Evolutionary conservation across 208 protist genomes (phyloP).

Genomic region (Histomonas meleagridis): DNA sequence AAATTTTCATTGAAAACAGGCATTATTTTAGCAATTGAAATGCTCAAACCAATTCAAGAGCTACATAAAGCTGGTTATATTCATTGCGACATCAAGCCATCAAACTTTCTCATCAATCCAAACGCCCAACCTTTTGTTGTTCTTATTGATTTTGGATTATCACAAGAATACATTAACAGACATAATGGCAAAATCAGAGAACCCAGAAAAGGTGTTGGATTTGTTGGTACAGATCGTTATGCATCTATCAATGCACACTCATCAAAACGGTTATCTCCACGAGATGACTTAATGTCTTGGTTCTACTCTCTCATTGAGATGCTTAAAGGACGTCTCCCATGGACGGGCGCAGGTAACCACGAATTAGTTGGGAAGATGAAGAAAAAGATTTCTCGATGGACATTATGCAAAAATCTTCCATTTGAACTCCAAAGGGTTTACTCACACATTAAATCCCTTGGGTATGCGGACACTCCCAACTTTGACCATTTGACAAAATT

Average conservation of each 20-base stretch:
- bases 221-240: slow-evolving; percentile 7
- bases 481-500: neutral
- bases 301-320: neutral
- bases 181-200: too few species aligned
- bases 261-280: neutral
- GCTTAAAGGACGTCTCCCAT: neutral
- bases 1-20: neutral
- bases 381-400: too few species aligned
- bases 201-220: neutral
- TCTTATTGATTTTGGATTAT: slow-evolving; percentile 20
- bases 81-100: slow-evolving; percentile 9
- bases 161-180: neutral
- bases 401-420: neutral
- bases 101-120: neutral
- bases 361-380: neutral
- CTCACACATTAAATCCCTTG: neutral
- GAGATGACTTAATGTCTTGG: slow-evolving; percentile 9
- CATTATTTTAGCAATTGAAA: neutral
- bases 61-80: neutral
- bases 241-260: neutral
- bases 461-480: neutral
- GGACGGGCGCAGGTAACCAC: neutral
- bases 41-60: neutral
- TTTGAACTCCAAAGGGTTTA: neutral
- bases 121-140: neutral